phyloP scores from a whole-genome alignment of 2,329 filamentous ascomycete species.

The Fusarium miscanthi region DNA sequence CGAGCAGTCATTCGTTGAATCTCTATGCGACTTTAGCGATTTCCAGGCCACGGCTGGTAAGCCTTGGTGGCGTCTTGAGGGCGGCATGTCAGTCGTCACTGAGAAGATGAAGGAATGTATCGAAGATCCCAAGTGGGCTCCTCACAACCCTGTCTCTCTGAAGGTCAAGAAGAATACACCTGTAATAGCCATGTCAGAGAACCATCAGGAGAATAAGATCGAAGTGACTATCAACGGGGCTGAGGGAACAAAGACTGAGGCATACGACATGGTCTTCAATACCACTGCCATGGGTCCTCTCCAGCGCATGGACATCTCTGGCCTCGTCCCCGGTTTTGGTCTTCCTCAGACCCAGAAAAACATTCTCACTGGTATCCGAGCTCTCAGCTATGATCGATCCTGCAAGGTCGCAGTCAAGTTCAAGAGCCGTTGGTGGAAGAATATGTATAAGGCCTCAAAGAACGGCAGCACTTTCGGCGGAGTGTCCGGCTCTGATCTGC shows the following conservation, averaged over 20 bases:
- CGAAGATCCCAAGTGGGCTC: neutral
- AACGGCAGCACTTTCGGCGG: neutral
- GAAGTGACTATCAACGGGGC: neutral
- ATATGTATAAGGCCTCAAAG: neutral
- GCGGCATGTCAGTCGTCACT: conserved; percentile 26
- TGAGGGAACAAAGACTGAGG: neutral
- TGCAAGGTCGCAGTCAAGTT: conserved; percentile 35
- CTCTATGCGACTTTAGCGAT: conserved; percentile 26
- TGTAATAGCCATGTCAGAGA: conserved; percentile 11
- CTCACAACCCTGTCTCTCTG: neutral
- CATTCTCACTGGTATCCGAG: conserved; percentile 13
- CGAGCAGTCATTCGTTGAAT: conserved; percentile 20
- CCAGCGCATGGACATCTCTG: conserved; percentile 17
- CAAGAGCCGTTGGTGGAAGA: conserved; percentile 31
- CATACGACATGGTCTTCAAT: conserved; percentile 34
- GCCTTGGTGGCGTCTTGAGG: conserved; percentile 23
- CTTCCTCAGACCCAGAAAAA: neutral
- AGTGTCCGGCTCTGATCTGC: conserved; percentile 1
- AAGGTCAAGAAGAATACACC: neutral
- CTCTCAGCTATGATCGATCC: conserved; percentile 22
- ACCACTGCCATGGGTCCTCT: conserved; percentile 26
- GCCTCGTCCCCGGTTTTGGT: neutral
- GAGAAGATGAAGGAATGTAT: conserved; percentile 19
- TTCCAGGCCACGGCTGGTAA: conserved; percentile 3
- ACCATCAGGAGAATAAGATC: neutral